Base-by-base conservation (phyloP, 1,284 basidiomycete genomes). In the Boletus calvinii region DNA sequence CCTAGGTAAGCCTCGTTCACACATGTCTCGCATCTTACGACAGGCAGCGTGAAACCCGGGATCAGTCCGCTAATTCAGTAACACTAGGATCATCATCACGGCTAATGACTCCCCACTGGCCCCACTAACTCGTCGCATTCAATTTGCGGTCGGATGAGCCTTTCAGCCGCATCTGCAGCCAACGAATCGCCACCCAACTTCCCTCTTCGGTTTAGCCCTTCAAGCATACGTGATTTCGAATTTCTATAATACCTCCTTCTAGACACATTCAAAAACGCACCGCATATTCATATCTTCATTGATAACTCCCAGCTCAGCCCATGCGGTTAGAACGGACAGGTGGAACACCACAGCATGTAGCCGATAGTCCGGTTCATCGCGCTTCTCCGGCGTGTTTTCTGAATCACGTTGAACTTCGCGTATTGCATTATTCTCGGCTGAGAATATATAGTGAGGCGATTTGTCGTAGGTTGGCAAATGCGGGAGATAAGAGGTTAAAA, bases 11-110 rank as follows among this genome's bases (percentile, higher is more conserved):
- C 6, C 30, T 38, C 11, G n/a, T 41, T 58, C 41, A 31, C 42
- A 37, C 32, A 39, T 2, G 3, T 17, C n/a, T 30, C 12, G 5
- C 50, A 30, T 49, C 40, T 59, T 51, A 59, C 55, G 53, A 51
- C n/a, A 59, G 26, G 10, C n/a, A 37, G 35, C 34, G 35, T 42
- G 46, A 37, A 55, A 50, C 38, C 20, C 52, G 24, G 22, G 13
- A 11, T 38, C 6, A 37, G 26, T 20, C 31, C 26, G 29, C 17
- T 18, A 32, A n/a, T 29, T 12, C 37, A 6, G 18, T 10, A 13
- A 13, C 24, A 29, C 24, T 11, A 17, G n/a, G 4, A 26, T 8
- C 12, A n/a, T n/a, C 40, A 17, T 18, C 46, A 13, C 30, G 38
- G 39, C 17, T 29, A 42, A 5, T 26, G 26, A 26, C 26, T 26